Conservation (phyloP, 768 basidiomycete species). For the Boletus huronensis region DNA sequence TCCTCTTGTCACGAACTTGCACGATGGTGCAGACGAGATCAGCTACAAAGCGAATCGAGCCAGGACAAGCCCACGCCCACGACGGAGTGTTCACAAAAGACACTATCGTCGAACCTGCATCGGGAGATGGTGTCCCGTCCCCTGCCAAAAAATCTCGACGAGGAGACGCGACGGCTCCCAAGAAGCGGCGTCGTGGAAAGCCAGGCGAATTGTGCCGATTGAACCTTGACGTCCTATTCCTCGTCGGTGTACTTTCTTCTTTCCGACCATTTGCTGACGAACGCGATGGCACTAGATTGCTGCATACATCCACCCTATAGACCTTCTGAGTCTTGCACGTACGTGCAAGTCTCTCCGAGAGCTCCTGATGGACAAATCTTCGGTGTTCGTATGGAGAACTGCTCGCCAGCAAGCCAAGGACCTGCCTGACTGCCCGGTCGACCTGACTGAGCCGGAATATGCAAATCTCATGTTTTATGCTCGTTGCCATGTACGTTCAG, state of each 20-base stretch:
- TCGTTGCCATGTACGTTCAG: constrained; percentile 16
- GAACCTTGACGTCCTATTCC: constrained; percentile 11
- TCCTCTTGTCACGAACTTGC: not conserved
- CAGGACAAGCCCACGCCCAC: not conserved
- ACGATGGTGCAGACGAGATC: constrained; percentile 1
- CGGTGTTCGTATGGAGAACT: constrained; percentile 26
- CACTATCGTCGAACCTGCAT: not conserved
- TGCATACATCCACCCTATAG: constrained; percentile 34
- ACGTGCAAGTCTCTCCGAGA: constrained; percentile 37
- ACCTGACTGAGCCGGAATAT: constrained; percentile 42
- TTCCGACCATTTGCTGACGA: not conserved
- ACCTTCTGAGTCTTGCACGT: constrained; percentile 34
- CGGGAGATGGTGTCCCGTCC: not conserved
- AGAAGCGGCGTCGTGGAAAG: constrained; percentile 1
- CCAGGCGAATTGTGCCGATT: constrained; percentile 1
- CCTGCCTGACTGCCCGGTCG: constrained; percentile 40
- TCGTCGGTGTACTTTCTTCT: not conserved
- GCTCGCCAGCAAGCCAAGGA: constrained; percentile 31
- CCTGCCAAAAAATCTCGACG: not conserved
- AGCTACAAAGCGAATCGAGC: not conserved
- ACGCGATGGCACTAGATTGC: constrained; percentile 33
- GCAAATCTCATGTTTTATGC: constrained; percentile 37
- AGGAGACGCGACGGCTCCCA: not conserved
- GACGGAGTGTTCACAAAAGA: not conserved
- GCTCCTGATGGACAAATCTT: constrained; percentile 31